Conservation (phyloP, 495 filamentous ascomycete species). For the Lasiosphaeria miniovina region DNA sequence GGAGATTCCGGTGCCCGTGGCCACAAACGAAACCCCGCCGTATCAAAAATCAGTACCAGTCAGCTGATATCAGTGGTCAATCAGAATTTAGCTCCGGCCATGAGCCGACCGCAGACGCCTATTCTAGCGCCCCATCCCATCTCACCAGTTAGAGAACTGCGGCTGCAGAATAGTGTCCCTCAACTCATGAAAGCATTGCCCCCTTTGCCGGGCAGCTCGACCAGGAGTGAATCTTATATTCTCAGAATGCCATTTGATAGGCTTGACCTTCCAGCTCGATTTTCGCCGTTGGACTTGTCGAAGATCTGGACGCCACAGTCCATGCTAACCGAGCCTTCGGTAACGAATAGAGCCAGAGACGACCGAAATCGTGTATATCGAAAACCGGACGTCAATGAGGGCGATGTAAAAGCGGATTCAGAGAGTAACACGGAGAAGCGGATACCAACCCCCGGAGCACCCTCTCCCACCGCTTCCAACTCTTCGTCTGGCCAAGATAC, state of each 20-base stretch:
- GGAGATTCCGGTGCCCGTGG: constrained; percentile 1
- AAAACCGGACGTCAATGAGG: neutral
- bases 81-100: neutral
- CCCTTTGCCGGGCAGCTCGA: constrained; percentile 32
- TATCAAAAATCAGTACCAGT: constrained; percentile 10
- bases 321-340: constrained; percentile 1
- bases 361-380: neutral
- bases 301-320: constrained; percentile 5
- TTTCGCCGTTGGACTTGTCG: constrained; percentile 8
- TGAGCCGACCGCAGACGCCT: constrained; percentile 13
- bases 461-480: neutral
- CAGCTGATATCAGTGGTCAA: constrained; percentile 3
- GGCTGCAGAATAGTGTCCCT: constrained; percentile 48
- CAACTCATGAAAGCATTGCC: constrained; percentile 51
- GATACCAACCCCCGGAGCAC: neutral
- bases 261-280: neutral
- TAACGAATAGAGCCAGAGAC: neutral
- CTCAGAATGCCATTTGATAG: neutral
- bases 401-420: neutral
- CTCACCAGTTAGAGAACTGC: constrained; percentile 44
- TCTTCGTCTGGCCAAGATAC: neutral
- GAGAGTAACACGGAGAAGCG: neutral
- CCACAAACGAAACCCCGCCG: constrained; percentile 13
- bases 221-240: constrained; percentile 13
- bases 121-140: constrained; percentile 46